phyloP scores from a whole-genome alignment of 306 rosid species.

The barrel medic (Medicago truncatula) region DNA sequence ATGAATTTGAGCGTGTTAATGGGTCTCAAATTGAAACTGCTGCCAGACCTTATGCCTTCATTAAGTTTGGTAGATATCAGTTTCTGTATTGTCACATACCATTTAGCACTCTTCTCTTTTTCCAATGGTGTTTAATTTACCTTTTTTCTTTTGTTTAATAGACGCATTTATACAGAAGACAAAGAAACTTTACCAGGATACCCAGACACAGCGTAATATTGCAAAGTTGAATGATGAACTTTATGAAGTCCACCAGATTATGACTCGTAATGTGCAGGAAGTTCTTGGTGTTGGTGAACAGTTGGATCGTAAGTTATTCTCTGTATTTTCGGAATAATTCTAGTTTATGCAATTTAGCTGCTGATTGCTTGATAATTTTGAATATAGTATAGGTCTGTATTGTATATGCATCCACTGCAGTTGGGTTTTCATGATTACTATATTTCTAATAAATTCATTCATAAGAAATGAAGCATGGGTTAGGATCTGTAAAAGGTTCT shows the following conservation, averaged over 20 bases:
- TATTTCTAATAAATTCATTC: background rate
- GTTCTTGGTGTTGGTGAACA: conserved; percentile 99
- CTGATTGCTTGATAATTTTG: conserved; percentile 34
- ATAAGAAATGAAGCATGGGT: background rate
- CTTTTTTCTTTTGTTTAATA: conserved; percentile 52
- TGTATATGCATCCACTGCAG: conserved; percentile 20
- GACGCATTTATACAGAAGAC: conserved; percentile 97
- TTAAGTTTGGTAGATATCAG: conserved; percentile 80
- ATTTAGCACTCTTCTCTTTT: conserved; percentile 1
- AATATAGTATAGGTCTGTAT: conserved; percentile 9
- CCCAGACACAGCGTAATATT: conserved; percentile 95
- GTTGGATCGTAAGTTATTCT: conserved; percentile 88
- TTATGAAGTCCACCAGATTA: conserved; percentile 97
- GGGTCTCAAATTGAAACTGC: conserved; percentile 97
- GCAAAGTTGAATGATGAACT: conserved; percentile 97
- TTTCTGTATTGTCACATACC: conserved; percentile 22
- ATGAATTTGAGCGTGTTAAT: conserved; percentile 94
- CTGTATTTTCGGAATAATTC: conserved; percentile 39
- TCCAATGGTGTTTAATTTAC: conserved; percentile 42
- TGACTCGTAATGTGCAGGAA: conserved; percentile 99
- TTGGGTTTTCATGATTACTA: conserved; percentile 23
- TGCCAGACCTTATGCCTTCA: conserved; percentile 99
- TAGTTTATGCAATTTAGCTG: conserved; percentile 33
- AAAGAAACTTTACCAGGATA: conserved; percentile 97
- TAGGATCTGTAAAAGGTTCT: conserved; percentile 4